These are phyloP conservation scores for Alternaria alternata DNA, from an alignment of 2,329 filamentous ascomycete genomes.

Conservation along the genomic window DNA sequence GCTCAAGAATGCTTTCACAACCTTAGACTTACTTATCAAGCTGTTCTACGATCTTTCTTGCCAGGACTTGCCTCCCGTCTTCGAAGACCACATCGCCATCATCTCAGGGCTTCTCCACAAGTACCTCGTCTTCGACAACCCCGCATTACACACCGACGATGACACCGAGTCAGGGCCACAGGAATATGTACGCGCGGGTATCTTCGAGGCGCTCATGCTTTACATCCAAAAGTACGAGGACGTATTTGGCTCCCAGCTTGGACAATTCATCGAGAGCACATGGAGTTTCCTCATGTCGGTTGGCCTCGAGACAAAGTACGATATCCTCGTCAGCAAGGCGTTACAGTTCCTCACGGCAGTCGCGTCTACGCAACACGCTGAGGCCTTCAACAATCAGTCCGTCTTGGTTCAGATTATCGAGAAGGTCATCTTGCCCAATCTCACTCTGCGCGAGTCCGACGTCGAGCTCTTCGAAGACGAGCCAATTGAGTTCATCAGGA, in stretches of 20 bases:
- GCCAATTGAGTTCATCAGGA: slow-evolving; percentile 96
- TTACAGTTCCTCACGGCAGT: slow-evolving; percentile 94
- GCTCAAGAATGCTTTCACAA: slow-evolving; percentile 81
- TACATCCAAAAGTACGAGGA: slow-evolving; percentile 97
- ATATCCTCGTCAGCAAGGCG: slow-evolving; percentile 91
- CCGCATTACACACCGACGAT: slow-evolving; percentile 82
- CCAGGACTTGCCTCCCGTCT: slow-evolving; percentile 92
- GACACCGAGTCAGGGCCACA: slow-evolving; percentile 86
- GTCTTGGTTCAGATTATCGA: slow-evolving; percentile 88
- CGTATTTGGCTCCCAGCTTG: slow-evolving; percentile 81
- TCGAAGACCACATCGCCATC: slow-evolving; percentile 84
- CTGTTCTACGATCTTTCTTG: slow-evolving; percentile 97
- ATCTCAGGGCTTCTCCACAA: slow-evolving; percentile 87
- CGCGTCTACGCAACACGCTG: slow-evolving; percentile 77
- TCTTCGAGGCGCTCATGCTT: slow-evolving; percentile 88
- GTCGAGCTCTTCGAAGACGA: slow-evolving; percentile 98
- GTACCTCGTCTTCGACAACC: slow-evolving; percentile 89
- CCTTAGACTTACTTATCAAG: slow-evolving; percentile 87
- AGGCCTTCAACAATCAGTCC: slow-evolving; percentile 82
- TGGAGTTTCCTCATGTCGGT: slow-evolving; percentile 91
- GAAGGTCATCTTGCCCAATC: slow-evolving; percentile 93
- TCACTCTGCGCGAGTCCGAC: slow-evolving; percentile 90
- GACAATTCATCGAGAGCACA: slow-evolving; percentile 85
- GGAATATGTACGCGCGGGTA: slow-evolving; percentile 90
- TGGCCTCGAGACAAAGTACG: slow-evolving; percentile 89